These are phyloP conservation scores for Colletotrichum kahawae DNA, from an alignment of 2,329 filamentous ascomycete genomes.

Conservation along the genomic window DNA sequence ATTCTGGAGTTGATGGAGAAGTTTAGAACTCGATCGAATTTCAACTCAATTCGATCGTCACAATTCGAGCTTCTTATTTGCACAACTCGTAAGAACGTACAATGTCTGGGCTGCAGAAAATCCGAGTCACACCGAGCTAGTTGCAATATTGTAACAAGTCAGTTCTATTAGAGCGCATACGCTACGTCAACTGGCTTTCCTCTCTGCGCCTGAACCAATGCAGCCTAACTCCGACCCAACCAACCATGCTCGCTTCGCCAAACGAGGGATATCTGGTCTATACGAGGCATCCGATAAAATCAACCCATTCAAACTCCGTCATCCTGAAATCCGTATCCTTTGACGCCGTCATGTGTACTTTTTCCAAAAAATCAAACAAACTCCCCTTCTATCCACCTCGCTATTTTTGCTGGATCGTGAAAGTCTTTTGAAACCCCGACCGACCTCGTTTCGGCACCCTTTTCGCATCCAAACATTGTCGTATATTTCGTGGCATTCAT, in stretches of 20 bases:
- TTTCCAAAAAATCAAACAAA: not conserved
- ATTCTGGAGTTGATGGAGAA: conserved; percentile 21
- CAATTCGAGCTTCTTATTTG: not conserved
- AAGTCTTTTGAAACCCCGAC: not conserved
- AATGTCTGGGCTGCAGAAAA: not conserved
- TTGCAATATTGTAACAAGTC: not conserved
- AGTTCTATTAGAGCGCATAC: conserved; percentile 11
- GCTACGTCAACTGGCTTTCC: not conserved
- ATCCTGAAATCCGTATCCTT: not conserved
- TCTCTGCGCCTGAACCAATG: not conserved
- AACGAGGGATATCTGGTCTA: conserved; percentile 17
- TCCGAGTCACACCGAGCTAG: not conserved
- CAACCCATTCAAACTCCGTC: not conserved
- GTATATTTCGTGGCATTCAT: not conserved
- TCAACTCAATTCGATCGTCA: not conserved
- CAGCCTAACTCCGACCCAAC: not conserved
- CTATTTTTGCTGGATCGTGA: conserved; percentile 1
- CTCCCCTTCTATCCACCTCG: conserved; percentile 7
- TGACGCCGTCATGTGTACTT: not conserved
- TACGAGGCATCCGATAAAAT: not conserved
- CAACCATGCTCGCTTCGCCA: not conserved
- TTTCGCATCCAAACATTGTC: not conserved
- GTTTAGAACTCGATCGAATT: conserved; percentile 11
- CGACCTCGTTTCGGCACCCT: not conserved
- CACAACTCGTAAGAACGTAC: not conserved